Evolutionary conservation across 176 grass and related monocot genomes (phyloP), one percentile per base, ranked within the genome.

Genomic region (Bromus sterilis): DNA sequence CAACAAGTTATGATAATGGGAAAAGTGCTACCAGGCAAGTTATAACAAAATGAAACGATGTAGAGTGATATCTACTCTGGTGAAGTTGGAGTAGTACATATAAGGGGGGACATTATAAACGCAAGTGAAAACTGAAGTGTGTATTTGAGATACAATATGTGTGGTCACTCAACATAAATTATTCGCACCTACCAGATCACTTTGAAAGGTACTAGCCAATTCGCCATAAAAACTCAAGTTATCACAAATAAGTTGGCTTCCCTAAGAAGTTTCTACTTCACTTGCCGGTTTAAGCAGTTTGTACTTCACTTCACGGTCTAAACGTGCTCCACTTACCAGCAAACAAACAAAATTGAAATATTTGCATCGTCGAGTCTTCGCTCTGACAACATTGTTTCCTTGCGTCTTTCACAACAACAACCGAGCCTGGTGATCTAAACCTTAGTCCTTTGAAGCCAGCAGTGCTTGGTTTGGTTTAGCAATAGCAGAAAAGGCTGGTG

Each of bases 391-490:
- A n/a, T n/a, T n/a, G n/a, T n/a, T n/a, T n/a, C n/a, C n/a, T n/a
- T n/a, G n/a, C n/a, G n/a, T n/a, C n/a, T n/a, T n/a, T n/a, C n/a
- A n/a, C n/a, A n/a, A 58, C 0, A 58, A 11, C 12, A 3, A 56
- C 11, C 7, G n/a, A 7, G 53, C 53, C 11, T 9, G n/a, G 0
- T 24, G 51, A 56, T 53, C 12, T 84, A 34, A 80, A 98, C 95
- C 95, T 94, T 98, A 92, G 43, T 75, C 88, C 87, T 89, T 98
- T 57, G 90, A 83, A 79, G 83, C 67, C 71, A 98, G 78, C 25
- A 98, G 78, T 62, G 94, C 90, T 90, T 98, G 78, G 53, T 86
- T 95, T 71, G 84, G 84, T 90, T 83, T 91, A 85, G 95, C 86
- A 44, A 95, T 75, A 68, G 80, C 55, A 84, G 92, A 87, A 81